phyloP scores from a whole-genome alignment of 148 eudicot species.

The Amaranthus hypochondriacus region DNA sequence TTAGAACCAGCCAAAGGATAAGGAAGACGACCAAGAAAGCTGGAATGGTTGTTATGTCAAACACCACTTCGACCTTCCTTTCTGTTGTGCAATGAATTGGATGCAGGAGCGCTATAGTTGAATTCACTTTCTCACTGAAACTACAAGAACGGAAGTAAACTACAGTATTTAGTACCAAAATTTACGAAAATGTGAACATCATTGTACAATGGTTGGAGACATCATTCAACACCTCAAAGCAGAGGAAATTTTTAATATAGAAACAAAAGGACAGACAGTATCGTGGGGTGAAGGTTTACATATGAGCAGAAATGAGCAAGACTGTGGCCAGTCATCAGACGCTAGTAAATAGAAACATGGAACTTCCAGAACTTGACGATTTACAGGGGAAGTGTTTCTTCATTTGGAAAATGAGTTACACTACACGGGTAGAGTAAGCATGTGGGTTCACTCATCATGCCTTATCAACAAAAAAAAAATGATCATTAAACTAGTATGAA shows the following conservation, averaged over 20 bases:
- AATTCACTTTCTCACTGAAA: slow-evolving; percentile 63
- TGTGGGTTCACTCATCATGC: background rate
- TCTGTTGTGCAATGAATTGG: slow-evolving; percentile 83
- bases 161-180: background rate
- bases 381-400: background rate
- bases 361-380: background rate
- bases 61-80: slow-evolving; percentile 68
- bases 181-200: background rate
- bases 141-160: slow-evolving; percentile 35
- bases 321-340: background rate
- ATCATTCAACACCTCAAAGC: background rate
- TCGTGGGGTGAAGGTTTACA: background rate
- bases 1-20: slow-evolving; percentile 68
- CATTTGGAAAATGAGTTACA: background rate
- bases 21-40: slow-evolving; percentile 68
- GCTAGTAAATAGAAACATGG: background rate
- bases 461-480: background rate
- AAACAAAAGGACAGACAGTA: background rate
- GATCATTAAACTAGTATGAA: background rate
- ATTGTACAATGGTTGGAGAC: background rate
- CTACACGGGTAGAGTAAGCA: background rate
- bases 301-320: background rate
- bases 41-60: slow-evolving; percentile 80
- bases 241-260: background rate
- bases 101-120: slow-evolving; percentile 56